Conservation (phyloP, 1,284 basidiomycete species). For the Flammula alnicola region DNA sequence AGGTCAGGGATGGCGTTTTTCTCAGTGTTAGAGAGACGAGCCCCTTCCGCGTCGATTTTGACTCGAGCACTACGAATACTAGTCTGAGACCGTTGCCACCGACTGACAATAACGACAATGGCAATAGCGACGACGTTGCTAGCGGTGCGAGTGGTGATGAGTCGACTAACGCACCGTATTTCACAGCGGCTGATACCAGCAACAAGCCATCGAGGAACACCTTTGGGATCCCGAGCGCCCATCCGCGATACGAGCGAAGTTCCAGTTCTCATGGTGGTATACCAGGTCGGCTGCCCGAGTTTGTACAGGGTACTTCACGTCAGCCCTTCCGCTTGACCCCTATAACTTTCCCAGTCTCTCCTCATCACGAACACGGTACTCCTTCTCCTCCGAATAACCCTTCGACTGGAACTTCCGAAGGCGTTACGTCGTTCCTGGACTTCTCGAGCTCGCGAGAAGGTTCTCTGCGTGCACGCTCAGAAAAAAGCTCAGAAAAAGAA, state of each 20-base stretch:
- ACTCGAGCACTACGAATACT: constrained; percentile 18
- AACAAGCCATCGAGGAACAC: constrained; percentile 16
- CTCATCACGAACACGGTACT: no score
- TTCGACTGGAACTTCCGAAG: constrained; percentile 16
- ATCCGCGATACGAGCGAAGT: not conserved
- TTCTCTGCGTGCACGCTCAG: constrained; percentile 44
- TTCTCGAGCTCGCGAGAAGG: constrained; percentile 52
- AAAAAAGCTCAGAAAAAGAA: constrained; percentile 17
- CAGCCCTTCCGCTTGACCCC: constrained; percentile 25
- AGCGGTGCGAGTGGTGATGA: constrained; percentile 5
- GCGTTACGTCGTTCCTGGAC: constrained; percentile 62
- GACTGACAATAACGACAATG: not conserved
- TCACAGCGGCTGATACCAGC: constrained; percentile 8
- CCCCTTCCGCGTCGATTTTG: constrained; percentile 51
- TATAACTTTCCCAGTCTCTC: constrained; percentile 13
- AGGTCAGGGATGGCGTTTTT: constrained; percentile 25
- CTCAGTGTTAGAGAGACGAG: constrained; percentile 44
- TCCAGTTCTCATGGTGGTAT: not conserved
- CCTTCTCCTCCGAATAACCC: constrained; percentile 13
- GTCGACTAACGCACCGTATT: constrained; percentile 9
- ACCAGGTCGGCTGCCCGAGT: constrained; percentile 17
- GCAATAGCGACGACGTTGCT: not conserved
- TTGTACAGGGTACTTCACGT: constrained; percentile 22
- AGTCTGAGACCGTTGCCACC: constrained; percentile 8
- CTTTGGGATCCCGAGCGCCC: constrained; percentile 3